These are phyloP conservation scores for Fusarium succisae DNA, from an alignment of 2,329 filamentous ascomycete species.

Conservation along the genomic window DNA sequence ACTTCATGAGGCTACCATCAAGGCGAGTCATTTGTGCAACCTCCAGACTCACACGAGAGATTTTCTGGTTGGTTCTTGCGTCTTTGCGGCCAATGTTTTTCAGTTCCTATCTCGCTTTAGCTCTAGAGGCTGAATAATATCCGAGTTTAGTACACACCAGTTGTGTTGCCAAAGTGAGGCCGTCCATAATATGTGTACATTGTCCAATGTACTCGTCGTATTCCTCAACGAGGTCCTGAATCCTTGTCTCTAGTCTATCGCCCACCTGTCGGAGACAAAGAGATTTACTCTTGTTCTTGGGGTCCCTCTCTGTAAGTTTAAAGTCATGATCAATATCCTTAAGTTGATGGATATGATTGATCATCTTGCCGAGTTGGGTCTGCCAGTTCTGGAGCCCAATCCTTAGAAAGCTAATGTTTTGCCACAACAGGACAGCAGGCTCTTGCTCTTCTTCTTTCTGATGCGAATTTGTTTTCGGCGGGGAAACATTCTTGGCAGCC, in stretches of 20 bases:
- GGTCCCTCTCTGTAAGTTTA: background rate
- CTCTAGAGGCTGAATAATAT: too few species aligned
- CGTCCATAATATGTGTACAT: background rate
- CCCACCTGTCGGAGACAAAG: background rate
- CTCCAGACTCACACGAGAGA: background rate
- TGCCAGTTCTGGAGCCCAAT: too few species aligned
- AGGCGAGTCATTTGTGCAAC: background rate
- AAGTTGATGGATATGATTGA: too few species aligned
- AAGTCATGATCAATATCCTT: too few species aligned
- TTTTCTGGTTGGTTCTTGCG: background rate
- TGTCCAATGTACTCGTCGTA: slow-evolving; percentile 7
- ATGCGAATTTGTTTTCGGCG: too few species aligned
- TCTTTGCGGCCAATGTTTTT: background rate
- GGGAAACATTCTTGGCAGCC: too few species aligned
- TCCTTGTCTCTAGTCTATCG: background rate
- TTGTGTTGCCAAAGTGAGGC: background rate
- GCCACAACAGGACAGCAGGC: too few species aligned
- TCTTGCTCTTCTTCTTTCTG: too few species aligned
- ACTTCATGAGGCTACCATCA: slow-evolving; percentile 1
- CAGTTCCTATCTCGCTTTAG: background rate
- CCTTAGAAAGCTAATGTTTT: too few species aligned
- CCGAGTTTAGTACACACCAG: background rate
- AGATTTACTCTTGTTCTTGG: fast-evolving
- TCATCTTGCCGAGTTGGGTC: too few species aligned
- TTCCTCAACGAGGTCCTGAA: background rate